Base-by-base conservation (phyloP, 768 basidiomycete species). In the Pisolithus orientalis region DNA sequence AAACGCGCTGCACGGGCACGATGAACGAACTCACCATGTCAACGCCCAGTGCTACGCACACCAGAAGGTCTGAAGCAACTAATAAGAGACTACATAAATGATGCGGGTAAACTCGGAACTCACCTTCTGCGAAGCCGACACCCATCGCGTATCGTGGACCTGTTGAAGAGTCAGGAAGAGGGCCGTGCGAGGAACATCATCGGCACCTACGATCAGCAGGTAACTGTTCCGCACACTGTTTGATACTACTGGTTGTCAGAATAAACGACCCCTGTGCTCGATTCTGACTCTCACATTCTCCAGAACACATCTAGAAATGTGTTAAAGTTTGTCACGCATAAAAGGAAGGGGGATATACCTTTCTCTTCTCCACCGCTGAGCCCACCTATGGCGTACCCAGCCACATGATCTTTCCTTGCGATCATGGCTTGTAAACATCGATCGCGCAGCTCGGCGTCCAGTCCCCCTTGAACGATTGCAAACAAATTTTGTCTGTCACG, bases 111-210 rank as follows among this genome's bases (percentile, higher is more conserved):
- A 17, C 37, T 42, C 32, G 39, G 49, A 40, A 60, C 56, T 37
- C 54, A 89, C 89, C 90, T 80, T 94, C 92, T 28, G 91, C 90
- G 66, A 91, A 94, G 8, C 92, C 91, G 40, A 94, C 80, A 1
- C 91, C 93, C 92, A 95, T 95, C 4, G 86, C 84, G 70, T 94
- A 95, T 57, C 91, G 79, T 8, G 92, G 91, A 43, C 89, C 90
- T 91, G 53, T 50, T 34, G 11, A 39, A 46, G 47, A 32, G 28
- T 29, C 53, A 68, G 45, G 64, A 47, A 49, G 45, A 39, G 40
- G 37, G 32, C 29, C 21, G 32, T 37, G 17, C 27, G 37, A 17
- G 29, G 13, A 31, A 50, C 44, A 31, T 49, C 53, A 49, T 45
- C 44, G 40, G 38, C 32, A 39, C 87, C 59, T 60, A 89, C 88